Evolutionary conservation across 139 green algal genomes (phyloP).

Genomic region (Pleodorina starrii): DNA sequence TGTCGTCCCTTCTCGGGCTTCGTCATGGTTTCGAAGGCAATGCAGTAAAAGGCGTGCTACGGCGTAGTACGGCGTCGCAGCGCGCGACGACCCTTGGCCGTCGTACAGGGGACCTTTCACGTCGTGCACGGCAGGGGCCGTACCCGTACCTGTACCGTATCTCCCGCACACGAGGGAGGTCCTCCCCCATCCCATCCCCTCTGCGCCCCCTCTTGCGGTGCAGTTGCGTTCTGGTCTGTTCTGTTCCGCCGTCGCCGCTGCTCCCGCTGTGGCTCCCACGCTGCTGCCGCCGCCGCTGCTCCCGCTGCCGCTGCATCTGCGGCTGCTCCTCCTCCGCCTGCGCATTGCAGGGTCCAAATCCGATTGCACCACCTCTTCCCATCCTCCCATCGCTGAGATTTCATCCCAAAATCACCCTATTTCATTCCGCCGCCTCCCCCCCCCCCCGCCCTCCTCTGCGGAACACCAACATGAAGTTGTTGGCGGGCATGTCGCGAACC

Average conservation of each 20-base stretch:
- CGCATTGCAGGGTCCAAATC: background rate
- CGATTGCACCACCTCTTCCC: background rate
- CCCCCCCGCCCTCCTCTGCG: background rate
- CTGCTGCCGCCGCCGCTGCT: background rate
- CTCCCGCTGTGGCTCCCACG: background rate
- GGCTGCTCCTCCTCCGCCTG: too few relatives aligned
- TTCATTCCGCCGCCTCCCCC: background rate
- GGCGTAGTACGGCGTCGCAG: too few relatives aligned
- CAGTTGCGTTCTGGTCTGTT: background rate
- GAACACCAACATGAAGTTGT: conserved; percentile 75
- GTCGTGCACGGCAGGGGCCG: background rate
- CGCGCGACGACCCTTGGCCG: too few relatives aligned
- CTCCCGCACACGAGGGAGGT: too few relatives aligned
- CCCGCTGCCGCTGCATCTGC: background rate
- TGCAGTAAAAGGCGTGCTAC: background rate
- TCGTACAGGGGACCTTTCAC: background rate
- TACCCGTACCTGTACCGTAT: background rate
- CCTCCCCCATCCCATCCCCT: background rate
- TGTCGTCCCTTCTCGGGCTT: background rate
- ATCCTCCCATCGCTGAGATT: background rate
- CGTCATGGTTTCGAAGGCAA: background rate
- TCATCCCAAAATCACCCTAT: background rate
- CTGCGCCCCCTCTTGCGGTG: background rate
- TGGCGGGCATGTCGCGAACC: conserved; percentile 70
- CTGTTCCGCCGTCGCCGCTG: background rate